These are phyloP conservation scores for Paramecium pentaurelia DNA, from an alignment of 73 alveolate species.

Conservation along the genomic window DNA sequence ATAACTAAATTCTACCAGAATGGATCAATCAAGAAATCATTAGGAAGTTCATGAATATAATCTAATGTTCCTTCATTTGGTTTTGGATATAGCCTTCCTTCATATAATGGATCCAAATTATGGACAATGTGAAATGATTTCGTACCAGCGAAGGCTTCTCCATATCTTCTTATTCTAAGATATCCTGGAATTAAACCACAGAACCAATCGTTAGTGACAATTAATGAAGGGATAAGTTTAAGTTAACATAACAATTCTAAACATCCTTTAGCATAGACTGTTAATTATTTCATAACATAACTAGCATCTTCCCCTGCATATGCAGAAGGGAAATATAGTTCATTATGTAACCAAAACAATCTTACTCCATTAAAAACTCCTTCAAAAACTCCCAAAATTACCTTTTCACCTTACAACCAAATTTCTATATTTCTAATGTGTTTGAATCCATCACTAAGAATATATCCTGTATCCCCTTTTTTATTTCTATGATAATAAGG, in stretches of 20 bases:
- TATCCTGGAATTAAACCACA: slow-evolving; percentile 96
- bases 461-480: slow-evolving; percentile 83
- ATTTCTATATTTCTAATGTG: slow-evolving; percentile 77
- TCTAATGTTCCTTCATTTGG: slow-evolving; percentile 84
- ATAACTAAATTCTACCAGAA: slow-evolving; percentile 82
- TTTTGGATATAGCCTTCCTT: slow-evolving; percentile 86
- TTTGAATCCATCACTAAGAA: slow-evolving; percentile 85
- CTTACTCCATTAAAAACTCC: slow-evolving; percentile 92
- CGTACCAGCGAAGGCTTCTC: slow-evolving; percentile 89
- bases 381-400: slow-evolving; percentile 87
- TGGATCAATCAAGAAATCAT: slow-evolving; percentile 94
- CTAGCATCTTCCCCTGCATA: slow-evolving; percentile 84
- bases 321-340: slow-evolving; percentile 87
- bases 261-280: slow-evolving; percentile 90
- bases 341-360: slow-evolving; percentile 88
- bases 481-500: slow-evolving; percentile 93
- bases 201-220: slow-evolving; percentile 97
- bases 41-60: slow-evolving; percentile 86
- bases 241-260: slow-evolving; percentile 90
- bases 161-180: slow-evolving; percentile 90
- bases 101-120: slow-evolving; percentile 94
- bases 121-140: slow-evolving; percentile 96
- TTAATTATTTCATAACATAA: slow-evolving; percentile 54
- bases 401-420: slow-evolving; percentile 69
- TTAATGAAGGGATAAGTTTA: slow-evolving; percentile 80